These are phyloP conservation scores for Aspergillus nanangensis DNA, from an alignment of 495 filamentous ascomycete genomes.

Conservation along the genomic window DNA sequence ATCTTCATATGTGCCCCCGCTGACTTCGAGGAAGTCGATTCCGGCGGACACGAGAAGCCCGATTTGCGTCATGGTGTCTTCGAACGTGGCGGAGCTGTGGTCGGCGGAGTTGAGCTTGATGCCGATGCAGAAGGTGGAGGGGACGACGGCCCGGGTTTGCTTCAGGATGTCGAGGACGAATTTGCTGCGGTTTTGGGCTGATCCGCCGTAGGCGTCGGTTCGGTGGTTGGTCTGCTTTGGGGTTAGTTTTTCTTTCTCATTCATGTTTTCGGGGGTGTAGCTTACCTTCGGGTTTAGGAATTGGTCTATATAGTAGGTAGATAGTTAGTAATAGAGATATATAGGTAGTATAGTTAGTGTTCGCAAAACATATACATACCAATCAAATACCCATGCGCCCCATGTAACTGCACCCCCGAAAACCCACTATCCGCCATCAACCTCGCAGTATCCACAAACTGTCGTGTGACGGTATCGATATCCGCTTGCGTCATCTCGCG, in stretches of 20 bases:
- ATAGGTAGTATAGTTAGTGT: slow-evolving; percentile 3
- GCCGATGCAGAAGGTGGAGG: slow-evolving; percentile 48
- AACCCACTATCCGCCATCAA: slow-evolving; percentile 49
- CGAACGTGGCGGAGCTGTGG: slow-evolving; percentile 38
- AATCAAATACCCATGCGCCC: slow-evolving; percentile 57
- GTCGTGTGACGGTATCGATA: slow-evolving; percentile 40
- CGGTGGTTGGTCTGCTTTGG: slow-evolving; percentile 36
- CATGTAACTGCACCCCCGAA: slow-evolving; percentile 53
- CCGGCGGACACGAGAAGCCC: slow-evolving; percentile 45
- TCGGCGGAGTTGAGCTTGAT: slow-evolving; percentile 63
- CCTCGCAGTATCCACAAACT: slow-evolving; percentile 44
- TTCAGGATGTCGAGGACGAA: slow-evolving; percentile 45
- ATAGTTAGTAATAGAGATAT: not conserved
- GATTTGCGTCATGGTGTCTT: slow-evolving; percentile 50
- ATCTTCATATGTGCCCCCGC: slow-evolving; percentile 55
- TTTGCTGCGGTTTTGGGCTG: slow-evolving; percentile 36
- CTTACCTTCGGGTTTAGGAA: slow-evolving; percentile 39
- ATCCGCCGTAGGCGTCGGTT: slow-evolving; percentile 47
- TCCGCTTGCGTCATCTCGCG: slow-evolving; percentile 46
- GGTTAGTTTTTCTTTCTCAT: not conserved
- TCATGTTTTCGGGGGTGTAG: too few species aligned
- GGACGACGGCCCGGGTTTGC: slow-evolving; percentile 39
- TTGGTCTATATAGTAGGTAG: slow-evolving; percentile 25
- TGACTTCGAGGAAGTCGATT: slow-evolving; percentile 61
- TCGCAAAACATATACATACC: slow-evolving; percentile 24